A percentile compares a stretch with the other conserved stretches of the same genome.
Evolutionary conservation across 2,329 filamentous ascomycete species (phyloP).

Genomic region (Monosporascus sp.): DNA sequence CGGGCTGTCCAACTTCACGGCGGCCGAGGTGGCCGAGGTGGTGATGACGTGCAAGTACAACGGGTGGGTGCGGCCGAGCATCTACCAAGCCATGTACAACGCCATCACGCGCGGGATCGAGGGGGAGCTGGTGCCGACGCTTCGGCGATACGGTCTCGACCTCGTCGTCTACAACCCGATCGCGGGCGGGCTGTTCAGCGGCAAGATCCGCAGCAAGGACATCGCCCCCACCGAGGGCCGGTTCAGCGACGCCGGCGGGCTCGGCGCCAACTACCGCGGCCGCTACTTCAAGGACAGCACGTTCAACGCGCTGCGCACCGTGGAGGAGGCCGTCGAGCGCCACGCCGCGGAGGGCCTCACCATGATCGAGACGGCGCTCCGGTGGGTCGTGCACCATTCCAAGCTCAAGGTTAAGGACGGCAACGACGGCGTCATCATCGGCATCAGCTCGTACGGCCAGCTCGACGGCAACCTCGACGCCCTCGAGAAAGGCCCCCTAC

Average conservation of each 20-base stretch:
- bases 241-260: slow-evolving; percentile 52
- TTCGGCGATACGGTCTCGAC: slow-evolving; percentile 70
- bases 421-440: slow-evolving; percentile 57
- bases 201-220: slow-evolving; percentile 69
- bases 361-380: slow-evolving; percentile 66
- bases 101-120: slow-evolving; percentile 72
- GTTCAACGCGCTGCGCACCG: slow-evolving; percentile 58
- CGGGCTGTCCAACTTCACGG: slow-evolving; percentile 78
- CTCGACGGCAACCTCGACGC: slow-evolving; percentile 52
- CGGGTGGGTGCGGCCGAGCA: slow-evolving; percentile 74
- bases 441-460: slow-evolving; percentile 53
- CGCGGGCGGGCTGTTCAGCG: slow-evolving; percentile 74
- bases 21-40: slow-evolving; percentile 83
- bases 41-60: slow-evolving; percentile 73
- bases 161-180: slow-evolving; percentile 80
- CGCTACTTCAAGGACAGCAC: slow-evolving; percentile 68
- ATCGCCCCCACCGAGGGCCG: slow-evolving; percentile 60
- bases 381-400: slow-evolving; percentile 71
- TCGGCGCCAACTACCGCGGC: slow-evolving; percentile 54
- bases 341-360: slow-evolving; percentile 50
- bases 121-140: slow-evolving; percentile 66
- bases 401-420: slow-evolving; percentile 45
- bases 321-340: slow-evolving; percentile 64
- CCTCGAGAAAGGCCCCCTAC: slow-evolving; percentile 66
- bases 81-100: slow-evolving; percentile 89